Base-by-base conservation (phyloP, 83 land plant species). In the Picea engelmannii region DNA sequence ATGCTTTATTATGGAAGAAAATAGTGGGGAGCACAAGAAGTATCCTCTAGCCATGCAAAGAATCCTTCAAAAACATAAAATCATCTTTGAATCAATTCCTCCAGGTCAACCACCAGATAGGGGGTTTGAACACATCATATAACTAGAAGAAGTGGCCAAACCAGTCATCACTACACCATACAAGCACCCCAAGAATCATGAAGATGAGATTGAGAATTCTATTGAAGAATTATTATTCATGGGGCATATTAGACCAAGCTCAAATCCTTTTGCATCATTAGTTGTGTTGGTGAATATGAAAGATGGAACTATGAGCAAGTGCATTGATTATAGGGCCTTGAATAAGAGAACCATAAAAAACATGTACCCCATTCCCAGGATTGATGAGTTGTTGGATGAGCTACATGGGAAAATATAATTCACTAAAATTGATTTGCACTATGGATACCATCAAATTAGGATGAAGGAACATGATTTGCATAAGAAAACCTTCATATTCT, bases 371-470 rank as follows among this genome's bases (percentile, higher is more conserved):
- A 80, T 86, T 15, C 82, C 82, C 0, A 42, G n/a, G 11, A 64
- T 80, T 38, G 79, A 86, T 47, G 82, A 83, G 35, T 64, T 86
- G 15, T 25, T 83, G 18, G 62, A 82, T 85, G 82, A 82, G 13
- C n/a, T 85, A 9, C 27, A 27, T 17, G 81, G 78, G 2, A 82
- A 23, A 8, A 3, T 5, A 11, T 52, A 18, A 80, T 75, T 55
- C 76, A 35, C 83, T 12, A 85, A 81, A 60, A 35, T 78, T 21
- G 84, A 85, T 52, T 44, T 85, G 6, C 23, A 0, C 6, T 66
- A 4, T 18, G 66, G 86, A 1, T 85, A 82, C 52, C 75, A 76
- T 31, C 62, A 81, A 58, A 78, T 85, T 20, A 16, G 5, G 27
- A 59, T 85, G 66, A 5, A 21, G 27, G 25, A 2, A 0, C 0